Evolutionary conservation across 225 moss, liverwort and hornwort genomes (phyloP).

Genomic region (Lunularia cruciata): DNA sequence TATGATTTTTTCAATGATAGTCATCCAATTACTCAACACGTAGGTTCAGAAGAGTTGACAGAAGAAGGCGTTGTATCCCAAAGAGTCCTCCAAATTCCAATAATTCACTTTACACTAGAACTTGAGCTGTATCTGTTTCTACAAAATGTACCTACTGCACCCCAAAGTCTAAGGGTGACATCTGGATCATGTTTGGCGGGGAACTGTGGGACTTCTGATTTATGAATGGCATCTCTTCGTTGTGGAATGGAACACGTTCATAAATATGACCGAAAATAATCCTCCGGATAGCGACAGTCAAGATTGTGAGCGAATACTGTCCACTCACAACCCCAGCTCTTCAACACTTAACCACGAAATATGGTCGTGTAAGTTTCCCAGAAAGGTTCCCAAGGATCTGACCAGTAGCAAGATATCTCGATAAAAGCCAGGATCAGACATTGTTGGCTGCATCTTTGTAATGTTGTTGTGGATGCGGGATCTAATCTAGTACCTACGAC

Average conservation of each 20-base stretch:
- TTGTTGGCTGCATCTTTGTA: neutral
- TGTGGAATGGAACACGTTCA: neutral
- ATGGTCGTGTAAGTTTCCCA: neutral
- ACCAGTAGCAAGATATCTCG: neutral
- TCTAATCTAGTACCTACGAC: neutral
- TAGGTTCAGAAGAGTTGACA: no score
- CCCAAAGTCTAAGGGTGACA: neutral
- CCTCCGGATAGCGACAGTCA: neutral
- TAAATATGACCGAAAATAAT: neutral
- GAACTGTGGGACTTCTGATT: no score
- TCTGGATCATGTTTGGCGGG: neutral
- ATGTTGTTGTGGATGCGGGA: neutral
- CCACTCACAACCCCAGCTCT: neutral
- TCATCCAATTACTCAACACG: no score
- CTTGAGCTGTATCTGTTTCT: neutral
- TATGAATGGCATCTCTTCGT: neutral
- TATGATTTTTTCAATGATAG: no score
- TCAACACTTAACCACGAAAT: neutral
- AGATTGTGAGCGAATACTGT: neutral
- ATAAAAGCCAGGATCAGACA: neutral
- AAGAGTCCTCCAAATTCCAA: no score
- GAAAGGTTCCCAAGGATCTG: neutral
- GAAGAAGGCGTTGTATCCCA: no score
- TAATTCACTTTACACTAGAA: conserved; percentile 4
- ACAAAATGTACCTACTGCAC: neutral